Percentiles rank a stretch among this genome's conserved stretches.
Conservation (phyloP, 441 rosid genomes). For the Aleurites moluccanus region DNA sequence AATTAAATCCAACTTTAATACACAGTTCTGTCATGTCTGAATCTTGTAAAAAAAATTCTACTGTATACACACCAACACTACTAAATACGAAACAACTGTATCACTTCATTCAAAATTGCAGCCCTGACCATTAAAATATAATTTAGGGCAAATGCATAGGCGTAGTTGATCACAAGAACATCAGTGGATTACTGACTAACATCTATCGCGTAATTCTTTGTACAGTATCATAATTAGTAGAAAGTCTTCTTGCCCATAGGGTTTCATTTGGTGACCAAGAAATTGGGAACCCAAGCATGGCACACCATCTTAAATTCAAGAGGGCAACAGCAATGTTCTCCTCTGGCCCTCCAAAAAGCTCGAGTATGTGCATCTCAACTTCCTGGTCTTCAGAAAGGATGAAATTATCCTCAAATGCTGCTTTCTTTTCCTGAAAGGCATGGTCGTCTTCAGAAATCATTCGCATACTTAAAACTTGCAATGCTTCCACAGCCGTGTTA, state of each 20-base stretch:
- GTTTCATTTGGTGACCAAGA: conserved; percentile 71
- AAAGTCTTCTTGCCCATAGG: conserved; percentile 58
- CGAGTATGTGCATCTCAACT: conserved; percentile 49
- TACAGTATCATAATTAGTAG: conserved; percentile 33
- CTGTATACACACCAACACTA: background rate
- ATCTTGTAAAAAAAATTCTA: background rate
- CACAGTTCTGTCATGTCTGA: background rate
- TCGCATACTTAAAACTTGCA: conserved; percentile 69
- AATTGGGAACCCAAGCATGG: conserved; percentile 49
- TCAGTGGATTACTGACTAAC: background rate
- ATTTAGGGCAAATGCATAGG: background rate
- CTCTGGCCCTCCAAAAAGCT: conserved; percentile 39
- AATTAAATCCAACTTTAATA: background rate
- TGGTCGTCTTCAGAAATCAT: conserved; percentile 54
- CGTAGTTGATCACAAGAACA: background rate
- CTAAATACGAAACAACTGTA: background rate
- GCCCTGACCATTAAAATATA: background rate
- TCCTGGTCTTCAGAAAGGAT: conserved; percentile 59
- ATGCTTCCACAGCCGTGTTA: conserved; percentile 62
- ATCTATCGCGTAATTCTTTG: background rate
- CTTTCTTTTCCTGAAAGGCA: conserved; percentile 42
- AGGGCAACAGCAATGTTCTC: conserved; percentile 55
- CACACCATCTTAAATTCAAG: conserved; percentile 76
- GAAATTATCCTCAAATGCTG: conserved; percentile 50
- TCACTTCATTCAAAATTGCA: background rate